A percentile compares a stretch with the other conserved stretches of the same genome.
Conservation (phyloP, 345 rosid genomes). For the Syzygium aqueum region DNA sequence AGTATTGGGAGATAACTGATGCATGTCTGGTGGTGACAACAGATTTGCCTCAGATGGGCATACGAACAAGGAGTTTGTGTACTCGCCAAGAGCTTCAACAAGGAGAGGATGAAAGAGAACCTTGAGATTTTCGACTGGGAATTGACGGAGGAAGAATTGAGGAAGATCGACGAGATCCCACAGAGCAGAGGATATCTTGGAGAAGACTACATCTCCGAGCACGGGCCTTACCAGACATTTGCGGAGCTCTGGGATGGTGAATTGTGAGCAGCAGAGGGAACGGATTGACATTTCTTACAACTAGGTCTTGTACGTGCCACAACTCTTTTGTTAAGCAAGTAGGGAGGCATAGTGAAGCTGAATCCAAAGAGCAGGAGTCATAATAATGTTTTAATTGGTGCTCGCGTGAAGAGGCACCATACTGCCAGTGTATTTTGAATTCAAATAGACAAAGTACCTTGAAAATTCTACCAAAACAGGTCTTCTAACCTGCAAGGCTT, state of each 20-base stretch:
- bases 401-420: not conserved
- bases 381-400: not conserved
- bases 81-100: constrained; percentile 10
- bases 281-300: not conserved
- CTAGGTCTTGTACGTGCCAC: not conserved
- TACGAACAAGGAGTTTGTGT: constrained; percentile 3
- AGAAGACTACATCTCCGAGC: constrained; percentile 1
- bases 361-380: not conserved
- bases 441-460: not conserved
- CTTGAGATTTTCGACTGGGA: constrained; percentile 7
- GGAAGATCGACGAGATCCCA: constrained; percentile 3
- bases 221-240: constrained; percentile 2
- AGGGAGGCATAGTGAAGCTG: not conserved
- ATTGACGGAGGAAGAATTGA: constrained; percentile 2
- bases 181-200: constrained; percentile 6
- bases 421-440: not conserved
- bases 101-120: constrained; percentile 10
- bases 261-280: not conserved
- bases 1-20: not conserved
- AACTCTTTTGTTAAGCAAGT: not conserved
- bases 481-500: not conserved
- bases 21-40: not conserved
- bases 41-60: constrained; percentile 9
- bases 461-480: not conserved
- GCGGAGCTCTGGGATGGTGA: constrained; percentile 12